A percentile compares a stretch with the other conserved stretches of the same genome.
phyloP scores from a whole-genome alignment of 2,329 filamentous ascomycete species.

The Colletotrichum simmondsii region DNA sequence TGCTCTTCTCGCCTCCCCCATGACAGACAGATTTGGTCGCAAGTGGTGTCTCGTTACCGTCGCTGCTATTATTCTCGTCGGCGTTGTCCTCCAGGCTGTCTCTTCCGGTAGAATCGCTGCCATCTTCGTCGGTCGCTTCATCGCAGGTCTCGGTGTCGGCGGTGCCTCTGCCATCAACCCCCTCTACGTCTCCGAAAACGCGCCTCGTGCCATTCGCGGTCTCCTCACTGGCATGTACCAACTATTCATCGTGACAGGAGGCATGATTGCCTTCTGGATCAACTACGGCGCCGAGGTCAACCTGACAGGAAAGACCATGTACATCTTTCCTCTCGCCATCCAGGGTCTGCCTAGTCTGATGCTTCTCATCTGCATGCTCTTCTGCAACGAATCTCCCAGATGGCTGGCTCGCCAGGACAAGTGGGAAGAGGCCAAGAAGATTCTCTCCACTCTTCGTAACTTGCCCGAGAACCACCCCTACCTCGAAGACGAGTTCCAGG shows the following conservation, averaged over 20 bases:
- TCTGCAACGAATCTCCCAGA: constrained; percentile 73
- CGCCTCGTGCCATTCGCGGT: constrained; percentile 55
- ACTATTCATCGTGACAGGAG: constrained; percentile 57
- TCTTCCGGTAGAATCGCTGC: constrained; percentile 65
- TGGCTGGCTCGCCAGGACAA: constrained; percentile 73
- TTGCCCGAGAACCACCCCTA: constrained; percentile 64
- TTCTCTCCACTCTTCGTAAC: constrained; percentile 66
- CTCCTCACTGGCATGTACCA: constrained; percentile 57
- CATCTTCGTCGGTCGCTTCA: constrained; percentile 71
- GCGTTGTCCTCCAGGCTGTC: constrained; percentile 70
- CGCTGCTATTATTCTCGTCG: constrained; percentile 65
- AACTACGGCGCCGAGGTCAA: constrained; percentile 61
- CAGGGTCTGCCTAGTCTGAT: constrained; percentile 72
- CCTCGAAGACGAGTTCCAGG: constrained; percentile 65
- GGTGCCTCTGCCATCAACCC: constrained; percentile 55
- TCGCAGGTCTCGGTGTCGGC: constrained; percentile 59
- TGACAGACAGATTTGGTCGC: constrained; percentile 53
- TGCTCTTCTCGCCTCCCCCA: constrained; percentile 44
- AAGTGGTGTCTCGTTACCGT: constrained; percentile 62
- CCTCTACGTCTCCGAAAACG: constrained; percentile 57
- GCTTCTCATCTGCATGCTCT: constrained; percentile 68
- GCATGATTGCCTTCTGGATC: constrained; percentile 58
- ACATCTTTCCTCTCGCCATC: constrained; percentile 66
- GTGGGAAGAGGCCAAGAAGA: constrained; percentile 69
- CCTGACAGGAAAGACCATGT: constrained; percentile 37